Evolutionary conservation across 768 basidiomycete genomes (phyloP).

Genomic region (Calocera cornea): DNA sequence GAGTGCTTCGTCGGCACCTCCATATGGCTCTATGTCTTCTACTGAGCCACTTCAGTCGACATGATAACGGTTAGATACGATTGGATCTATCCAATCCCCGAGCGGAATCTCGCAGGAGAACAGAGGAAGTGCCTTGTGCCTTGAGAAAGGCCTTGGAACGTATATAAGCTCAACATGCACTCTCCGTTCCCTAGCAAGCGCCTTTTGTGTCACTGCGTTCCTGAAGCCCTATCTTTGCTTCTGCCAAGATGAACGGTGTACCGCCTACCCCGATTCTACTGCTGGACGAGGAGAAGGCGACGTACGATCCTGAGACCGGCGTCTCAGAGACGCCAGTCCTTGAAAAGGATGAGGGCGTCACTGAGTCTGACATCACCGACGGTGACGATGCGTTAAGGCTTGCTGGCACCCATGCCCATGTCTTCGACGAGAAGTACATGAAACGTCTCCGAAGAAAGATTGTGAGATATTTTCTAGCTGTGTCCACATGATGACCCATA

Average conservation of each 20-base stretch:
- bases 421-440: conserved; percentile 52
- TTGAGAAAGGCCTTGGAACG: too few species aligned
- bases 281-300: background rate
- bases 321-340: background rate
- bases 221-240: background rate
- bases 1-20: too few species aligned
- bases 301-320: background rate
- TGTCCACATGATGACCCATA: background rate
- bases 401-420: conserved; percentile 37
- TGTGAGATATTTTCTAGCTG: background rate
- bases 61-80: too few species aligned
- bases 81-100: too few species aligned
- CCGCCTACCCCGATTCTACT: background rate
- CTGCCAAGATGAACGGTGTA: background rate
- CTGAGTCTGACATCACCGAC: conserved; percentile 14
- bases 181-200: background rate
- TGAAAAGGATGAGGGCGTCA: background rate
- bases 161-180: too few species aligned
- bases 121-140: too few species aligned
- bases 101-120: too few species aligned
- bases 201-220: background rate
- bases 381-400: conserved; percentile 51
- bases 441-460: conserved; percentile 42
- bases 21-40: too few species aligned
- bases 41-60: too few species aligned